Base-by-base conservation (phyloP, 192 early-diverging fungal genomes). In the Linnemannia exigua region DNA sequence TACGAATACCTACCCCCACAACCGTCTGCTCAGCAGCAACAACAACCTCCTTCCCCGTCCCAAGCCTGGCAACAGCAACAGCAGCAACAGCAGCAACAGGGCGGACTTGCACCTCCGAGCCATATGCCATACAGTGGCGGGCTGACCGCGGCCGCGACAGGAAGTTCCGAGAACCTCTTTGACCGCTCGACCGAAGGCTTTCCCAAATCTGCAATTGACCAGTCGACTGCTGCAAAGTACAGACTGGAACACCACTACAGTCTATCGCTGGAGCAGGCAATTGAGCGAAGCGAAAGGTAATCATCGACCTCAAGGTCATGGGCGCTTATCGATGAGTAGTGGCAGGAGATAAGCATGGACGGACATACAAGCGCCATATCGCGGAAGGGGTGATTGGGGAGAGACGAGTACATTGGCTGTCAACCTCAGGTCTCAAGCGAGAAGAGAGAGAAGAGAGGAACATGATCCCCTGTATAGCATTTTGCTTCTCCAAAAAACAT, bases 161-260 rank as follows among this genome's bases (percentile, higher is more conserved):
- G 50, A 22, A 68, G 67, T 41, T 71, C 58, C 67, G 90, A 92
- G 67, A 89, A 90, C 71, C 89, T 89, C 73, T 81, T 81, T 61
- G 87, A 91, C 54, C 92, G 94, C 44, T 92, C 94, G 35, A 93
- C 95, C 0, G 95, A 93, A 35, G 93, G 93, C 7, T 94, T 95
- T 50, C 91, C 97, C 37, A 91, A 94, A 63, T 90, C 92, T 54
- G 95, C 96, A 0, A 80, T 98, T 12, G 98, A 99, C 44, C 90
- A 95, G 82, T 94, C 97, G 3, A 92, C 95, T 0, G 93, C 95
- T 16, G 97, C 97, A 67, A 98, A 97, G 88, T 92, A 95, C 66
- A 95, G 95, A 76, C 91, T 99, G 31, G 95, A 98, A 79, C 91
- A 96, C 88, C 97, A 96, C 74, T 99, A 99, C 91, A 96, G 96